These are phyloP conservation scores for Posidonia australis DNA, from an alignment of 106 monocot genomes.

Conservation along the genomic window DNA sequence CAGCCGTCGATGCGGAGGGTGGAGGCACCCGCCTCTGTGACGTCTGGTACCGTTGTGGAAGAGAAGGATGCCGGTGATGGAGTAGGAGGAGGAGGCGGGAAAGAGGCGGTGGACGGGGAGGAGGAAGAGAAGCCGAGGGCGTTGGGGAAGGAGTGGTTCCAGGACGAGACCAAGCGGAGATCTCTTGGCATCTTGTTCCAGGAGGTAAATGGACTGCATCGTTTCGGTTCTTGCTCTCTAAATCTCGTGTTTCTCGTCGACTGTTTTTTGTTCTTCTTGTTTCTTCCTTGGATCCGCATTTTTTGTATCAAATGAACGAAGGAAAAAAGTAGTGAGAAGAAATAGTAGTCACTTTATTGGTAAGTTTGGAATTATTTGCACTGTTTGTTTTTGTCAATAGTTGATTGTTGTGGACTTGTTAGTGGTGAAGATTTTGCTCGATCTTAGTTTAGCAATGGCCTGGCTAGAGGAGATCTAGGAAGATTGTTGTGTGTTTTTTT, in stretches of 20 bases:
- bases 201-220: conserved; percentile 1
- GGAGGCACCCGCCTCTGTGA: not conserved
- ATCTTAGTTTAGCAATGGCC: no score
- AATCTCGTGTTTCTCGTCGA: not conserved
- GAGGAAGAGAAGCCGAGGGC: not conserved
- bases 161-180: not conserved
- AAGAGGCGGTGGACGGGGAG: not conserved
- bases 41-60: not conserved
- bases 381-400: no score
- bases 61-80: not conserved
- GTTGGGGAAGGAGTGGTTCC: not conserved
- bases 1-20: not conserved
- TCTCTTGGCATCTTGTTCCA: conserved; percentile 8
- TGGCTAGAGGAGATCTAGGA: no score
- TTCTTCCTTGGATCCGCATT: not conserved
- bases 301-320: no score
- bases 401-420: no score
- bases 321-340: no score
- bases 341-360: no score
- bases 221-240: not conserved
- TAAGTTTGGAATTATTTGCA: no score
- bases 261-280: not conserved
- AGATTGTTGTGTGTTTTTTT: no score
- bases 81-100: not conserved
- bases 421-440: no score